Conservation (phyloP, 164 flowering plant genomes). For the Amborella trichopoda region DNA sequence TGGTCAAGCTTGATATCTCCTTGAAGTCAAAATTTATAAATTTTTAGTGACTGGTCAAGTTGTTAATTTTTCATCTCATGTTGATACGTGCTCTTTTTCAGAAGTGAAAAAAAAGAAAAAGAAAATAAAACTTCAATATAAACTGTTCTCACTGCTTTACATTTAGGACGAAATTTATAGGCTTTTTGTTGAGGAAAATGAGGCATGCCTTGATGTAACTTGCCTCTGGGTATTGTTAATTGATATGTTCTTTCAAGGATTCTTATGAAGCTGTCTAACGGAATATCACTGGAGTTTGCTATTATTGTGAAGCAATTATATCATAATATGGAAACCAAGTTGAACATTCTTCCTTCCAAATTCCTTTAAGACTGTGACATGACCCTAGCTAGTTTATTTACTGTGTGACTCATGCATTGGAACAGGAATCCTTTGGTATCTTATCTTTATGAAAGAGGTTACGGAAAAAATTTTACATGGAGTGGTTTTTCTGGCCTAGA, state of each 20-base stretch:
- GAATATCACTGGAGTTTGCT: neutral
- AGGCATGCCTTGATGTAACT: no score
- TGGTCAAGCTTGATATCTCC: no score
- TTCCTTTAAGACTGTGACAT: neutral
- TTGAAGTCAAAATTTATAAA: no score
- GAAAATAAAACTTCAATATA: no score
- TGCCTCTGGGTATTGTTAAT: neutral
- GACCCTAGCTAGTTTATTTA: neutral
- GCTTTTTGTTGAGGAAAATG: no score
- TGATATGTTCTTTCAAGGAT: neutral
- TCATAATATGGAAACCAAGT: neutral
- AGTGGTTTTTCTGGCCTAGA: constrained; percentile 90
- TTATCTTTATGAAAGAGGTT: constrained; percentile 86
- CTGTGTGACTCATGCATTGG: constrained; percentile 4
- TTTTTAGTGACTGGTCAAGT: no score
- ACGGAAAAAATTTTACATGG: constrained; percentile 70
- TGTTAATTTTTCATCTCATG: no score
- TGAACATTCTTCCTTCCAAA: neutral
- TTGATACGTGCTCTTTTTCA: no score
- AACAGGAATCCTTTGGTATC: constrained; percentile 60
- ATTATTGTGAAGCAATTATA: no score
- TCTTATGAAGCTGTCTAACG: neutral
- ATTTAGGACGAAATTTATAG: no score
- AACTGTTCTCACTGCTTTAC: no score
- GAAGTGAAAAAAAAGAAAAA: no score